Evolutionary conservation across 306 rosid genomes (phyloP).

Genomic region (Betula pendula): DNA sequence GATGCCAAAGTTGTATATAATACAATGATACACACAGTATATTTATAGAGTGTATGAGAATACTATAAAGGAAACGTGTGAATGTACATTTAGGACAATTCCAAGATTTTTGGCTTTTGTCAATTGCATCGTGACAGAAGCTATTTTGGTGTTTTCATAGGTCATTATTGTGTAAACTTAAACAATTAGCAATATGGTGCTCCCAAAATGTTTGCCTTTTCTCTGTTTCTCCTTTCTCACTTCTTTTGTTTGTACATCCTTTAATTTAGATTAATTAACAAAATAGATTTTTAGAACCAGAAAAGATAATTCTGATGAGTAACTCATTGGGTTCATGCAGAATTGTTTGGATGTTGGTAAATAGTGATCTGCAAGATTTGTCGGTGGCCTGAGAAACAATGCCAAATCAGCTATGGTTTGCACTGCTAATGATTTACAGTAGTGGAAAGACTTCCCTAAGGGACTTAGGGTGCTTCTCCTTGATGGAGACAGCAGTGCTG

Average conservation of each 20-base stretch:
- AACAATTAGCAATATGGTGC: conserved; percentile 22
- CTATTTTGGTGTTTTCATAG: conserved; percentile 32
- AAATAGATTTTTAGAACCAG: conserved; percentile 29
- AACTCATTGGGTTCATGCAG: conserved; percentile 50
- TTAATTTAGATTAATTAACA: conserved; percentile 11
- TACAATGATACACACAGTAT: no score
- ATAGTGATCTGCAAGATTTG: conserved; percentile 32
- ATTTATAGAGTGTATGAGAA: no score
- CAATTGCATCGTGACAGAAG: no score
- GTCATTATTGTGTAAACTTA: conserved; percentile 12
- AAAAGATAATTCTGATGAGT: conserved; percentile 21
- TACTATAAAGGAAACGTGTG: no score
- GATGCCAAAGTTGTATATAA: no score
- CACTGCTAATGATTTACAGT: conserved; percentile 86
- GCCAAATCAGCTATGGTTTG: conserved; percentile 99
- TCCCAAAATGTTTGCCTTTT: neutral
- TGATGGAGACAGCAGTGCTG: conserved; percentile 69
- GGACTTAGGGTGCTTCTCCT: conserved; percentile 93
- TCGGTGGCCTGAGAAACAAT: conserved; percentile 65
- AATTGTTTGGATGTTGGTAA: conserved; percentile 33
- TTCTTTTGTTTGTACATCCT: neutral
- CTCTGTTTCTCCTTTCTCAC: neutral
- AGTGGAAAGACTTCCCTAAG: conserved; percentile 94
- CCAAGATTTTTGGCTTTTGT: no score
- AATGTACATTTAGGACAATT: no score